These are phyloP conservation scores for Cytospora leucostoma DNA, from an alignment of 2,329 filamentous ascomycete genomes.

Conservation along the genomic window DNA sequence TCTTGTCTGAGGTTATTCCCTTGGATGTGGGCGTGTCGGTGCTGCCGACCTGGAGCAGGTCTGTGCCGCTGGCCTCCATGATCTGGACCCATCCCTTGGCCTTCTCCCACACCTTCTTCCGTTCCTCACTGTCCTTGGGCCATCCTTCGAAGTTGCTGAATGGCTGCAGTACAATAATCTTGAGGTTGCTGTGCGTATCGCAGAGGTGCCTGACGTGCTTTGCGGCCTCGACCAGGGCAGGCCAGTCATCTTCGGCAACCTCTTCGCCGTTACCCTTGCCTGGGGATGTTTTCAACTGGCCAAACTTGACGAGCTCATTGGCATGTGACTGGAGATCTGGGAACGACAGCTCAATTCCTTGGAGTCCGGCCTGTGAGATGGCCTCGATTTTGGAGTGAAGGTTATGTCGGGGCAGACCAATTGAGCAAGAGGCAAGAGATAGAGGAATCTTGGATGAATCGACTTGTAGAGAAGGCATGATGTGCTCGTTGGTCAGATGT, in stretches of 20 bases:
- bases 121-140: constrained; percentile 57
- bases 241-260: constrained; percentile 60
- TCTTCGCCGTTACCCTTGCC: constrained; percentile 36
- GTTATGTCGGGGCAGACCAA: constrained; percentile 46
- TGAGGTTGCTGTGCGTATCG: constrained; percentile 50
- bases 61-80: constrained; percentile 69
- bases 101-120: constrained; percentile 62
- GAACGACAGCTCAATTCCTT: constrained; percentile 72
- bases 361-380: constrained; percentile 66
- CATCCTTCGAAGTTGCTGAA: constrained; percentile 80
- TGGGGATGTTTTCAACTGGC: background rate
- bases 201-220: constrained; percentile 56
- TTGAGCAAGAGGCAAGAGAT: constrained; percentile 59
- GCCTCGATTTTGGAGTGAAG: constrained; percentile 62
- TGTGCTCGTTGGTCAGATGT: background rate
- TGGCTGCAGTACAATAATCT: constrained; percentile 72
- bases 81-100: constrained; percentile 69
- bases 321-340: constrained; percentile 70
- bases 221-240: constrained; percentile 56
- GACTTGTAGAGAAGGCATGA: constrained; percentile 7
- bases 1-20: constrained; percentile 52
- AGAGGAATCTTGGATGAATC: constrained; percentile 41
- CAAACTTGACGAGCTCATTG: constrained; percentile 43
- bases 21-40: constrained; percentile 55
- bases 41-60: constrained; percentile 68